These are phyloP conservation scores for Salix koriyanagi DNA, from an alignment of 345 rosid genomes.

Conservation along the genomic window DNA sequence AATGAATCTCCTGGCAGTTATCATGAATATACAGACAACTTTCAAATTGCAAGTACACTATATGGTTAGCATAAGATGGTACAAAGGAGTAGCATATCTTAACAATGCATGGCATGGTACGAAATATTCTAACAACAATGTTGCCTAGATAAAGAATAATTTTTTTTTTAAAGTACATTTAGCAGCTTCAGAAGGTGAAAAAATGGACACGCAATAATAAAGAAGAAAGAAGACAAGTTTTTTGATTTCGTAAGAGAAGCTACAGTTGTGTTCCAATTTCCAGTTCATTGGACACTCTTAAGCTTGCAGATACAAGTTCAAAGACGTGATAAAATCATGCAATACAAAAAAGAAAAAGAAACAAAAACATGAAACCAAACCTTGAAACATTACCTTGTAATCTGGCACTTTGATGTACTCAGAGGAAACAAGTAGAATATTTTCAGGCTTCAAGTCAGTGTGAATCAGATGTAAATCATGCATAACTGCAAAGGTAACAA, in stretches of 20 bases:
- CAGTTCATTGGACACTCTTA: neutral
- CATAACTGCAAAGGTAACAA: constrained; percentile 52
- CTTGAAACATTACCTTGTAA: constrained; percentile 42
- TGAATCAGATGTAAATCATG: constrained; percentile 70
- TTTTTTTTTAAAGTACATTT: neutral
- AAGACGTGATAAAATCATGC: neutral
- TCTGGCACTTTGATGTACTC: constrained; percentile 76
- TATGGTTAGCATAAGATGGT: neutral
- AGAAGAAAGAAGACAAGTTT: neutral
- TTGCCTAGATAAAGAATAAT: neutral
- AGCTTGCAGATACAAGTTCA: neutral
- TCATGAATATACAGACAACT: neutral
- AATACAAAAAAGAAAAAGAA: neutral
- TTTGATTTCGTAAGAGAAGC: neutral
- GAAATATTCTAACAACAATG: neutral
- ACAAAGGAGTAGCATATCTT: neutral
- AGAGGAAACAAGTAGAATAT: constrained; percentile 68
- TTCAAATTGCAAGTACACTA: neutral
- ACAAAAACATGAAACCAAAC: neutral
- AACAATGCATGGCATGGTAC: neutral
- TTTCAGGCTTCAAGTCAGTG: constrained; percentile 86
- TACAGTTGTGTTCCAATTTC: neutral
- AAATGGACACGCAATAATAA: neutral
- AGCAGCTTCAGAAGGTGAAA: neutral
- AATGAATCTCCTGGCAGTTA: neutral